phyloP scores from a whole-genome alignment of 2,329 filamentous ascomycete species.

The Curvularia hawaiiensis region DNA sequence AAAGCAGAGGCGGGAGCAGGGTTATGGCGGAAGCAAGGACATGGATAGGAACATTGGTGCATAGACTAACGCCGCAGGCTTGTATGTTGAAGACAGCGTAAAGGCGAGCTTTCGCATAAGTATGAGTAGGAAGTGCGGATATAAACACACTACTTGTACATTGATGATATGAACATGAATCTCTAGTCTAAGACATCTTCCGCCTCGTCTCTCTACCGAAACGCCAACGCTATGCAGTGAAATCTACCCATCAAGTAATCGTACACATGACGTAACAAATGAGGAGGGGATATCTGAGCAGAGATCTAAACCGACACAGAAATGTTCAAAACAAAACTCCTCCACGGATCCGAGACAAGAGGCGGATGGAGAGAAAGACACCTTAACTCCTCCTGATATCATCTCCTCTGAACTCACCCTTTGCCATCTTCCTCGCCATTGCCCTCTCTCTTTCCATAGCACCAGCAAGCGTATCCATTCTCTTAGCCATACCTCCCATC shows the following conservation, averaged over 20 bases:
- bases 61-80: not conserved
- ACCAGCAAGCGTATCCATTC: slow-evolving; percentile 29
- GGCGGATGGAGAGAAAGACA: not conserved
- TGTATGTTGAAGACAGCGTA: not conserved
- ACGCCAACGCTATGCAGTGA: slow-evolving; percentile 33
- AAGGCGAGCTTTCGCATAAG: not conserved
- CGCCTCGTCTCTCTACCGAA: slow-evolving; percentile 2
- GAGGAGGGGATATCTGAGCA: slow-evolving; percentile 30
- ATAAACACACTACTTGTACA: slow-evolving; percentile 11
- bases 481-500: slow-evolving; percentile 24
- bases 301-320: slow-evolving; percentile 20
- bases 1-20: slow-evolving; percentile 56
- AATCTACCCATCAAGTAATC: slow-evolving; percentile 2
- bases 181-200: slow-evolving; percentile 4
- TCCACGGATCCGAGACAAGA: slow-evolving; percentile 1
- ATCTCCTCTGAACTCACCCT: slow-evolving; percentile 34
- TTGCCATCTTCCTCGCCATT: slow-evolving; percentile 35
- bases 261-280: slow-evolving; percentile 9
- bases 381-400: slow-evolving; percentile 21
- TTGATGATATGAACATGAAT: not conserved
- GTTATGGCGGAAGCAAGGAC: slow-evolving; percentile 57
- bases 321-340: slow-evolving; percentile 2
- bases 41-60: slow-evolving; percentile 58
- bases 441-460: slow-evolving; percentile 36
- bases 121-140: not conserved